Evolutionary conservation across 1,284 basidiomycete species (phyloP).

Genomic region (Phylloboletellus chloephorus): DNA sequence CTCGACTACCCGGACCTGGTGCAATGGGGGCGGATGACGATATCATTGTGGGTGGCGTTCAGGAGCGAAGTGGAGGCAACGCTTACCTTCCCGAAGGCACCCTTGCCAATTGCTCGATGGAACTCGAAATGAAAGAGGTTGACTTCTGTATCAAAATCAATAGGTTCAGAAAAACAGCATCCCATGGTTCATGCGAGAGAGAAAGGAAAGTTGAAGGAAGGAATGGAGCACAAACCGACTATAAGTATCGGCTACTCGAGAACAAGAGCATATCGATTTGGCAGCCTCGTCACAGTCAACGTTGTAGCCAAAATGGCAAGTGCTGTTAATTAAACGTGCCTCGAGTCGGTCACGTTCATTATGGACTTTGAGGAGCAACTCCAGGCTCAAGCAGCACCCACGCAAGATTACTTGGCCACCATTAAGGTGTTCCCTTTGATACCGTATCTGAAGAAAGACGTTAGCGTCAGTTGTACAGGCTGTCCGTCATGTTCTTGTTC

Average conservation of each 20-base stretch:
- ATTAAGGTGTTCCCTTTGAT: slow-evolving; percentile 75
- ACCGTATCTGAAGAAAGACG: slow-evolving; percentile 61
- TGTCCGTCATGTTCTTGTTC: slow-evolving; percentile 3
- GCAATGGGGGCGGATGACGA: background rate
- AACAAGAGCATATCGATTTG: slow-evolving; percentile 29
- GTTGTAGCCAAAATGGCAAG: background rate
- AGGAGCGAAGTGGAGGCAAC: slow-evolving; percentile 25
- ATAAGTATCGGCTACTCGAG: slow-evolving; percentile 27
- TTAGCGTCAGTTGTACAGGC: slow-evolving; percentile 46
- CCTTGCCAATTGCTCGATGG: slow-evolving; percentile 89
- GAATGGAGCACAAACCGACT: slow-evolving; percentile 16
- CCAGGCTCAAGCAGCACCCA: slow-evolving; percentile 44
- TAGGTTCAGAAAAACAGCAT: slow-evolving; percentile 63
- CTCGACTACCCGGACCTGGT: slow-evolving; percentile 83
- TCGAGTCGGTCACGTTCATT: slow-evolving; percentile 6
- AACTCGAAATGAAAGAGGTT: slow-evolving; percentile 96
- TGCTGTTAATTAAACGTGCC: background rate
- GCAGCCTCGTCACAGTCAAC: slow-evolving; percentile 4
- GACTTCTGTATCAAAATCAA: slow-evolving; percentile 92
- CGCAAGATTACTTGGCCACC: slow-evolving; percentile 50
- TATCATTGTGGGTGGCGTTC: background rate
- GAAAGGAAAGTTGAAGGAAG: slow-evolving; percentile 31
- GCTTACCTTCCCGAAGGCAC: slow-evolving; percentile 92
- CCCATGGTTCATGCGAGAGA: slow-evolving; percentile 48
- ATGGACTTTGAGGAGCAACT: slow-evolving; percentile 52